phyloP scores from a whole-genome alignment of 1,139 yeast genomes.

The Kodamaea suecica region DNA sequence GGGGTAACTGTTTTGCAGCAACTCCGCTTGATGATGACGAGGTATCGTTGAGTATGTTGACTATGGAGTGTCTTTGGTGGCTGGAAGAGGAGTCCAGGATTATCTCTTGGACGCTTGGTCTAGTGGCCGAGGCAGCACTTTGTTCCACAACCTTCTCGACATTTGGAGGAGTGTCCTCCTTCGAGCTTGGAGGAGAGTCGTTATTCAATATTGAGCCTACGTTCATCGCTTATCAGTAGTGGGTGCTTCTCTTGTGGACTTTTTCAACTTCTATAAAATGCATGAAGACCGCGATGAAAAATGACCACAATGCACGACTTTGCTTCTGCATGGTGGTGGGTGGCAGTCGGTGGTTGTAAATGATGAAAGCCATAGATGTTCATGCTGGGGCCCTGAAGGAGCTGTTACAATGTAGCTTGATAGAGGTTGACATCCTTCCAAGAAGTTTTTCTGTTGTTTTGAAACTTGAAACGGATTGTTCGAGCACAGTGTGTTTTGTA shows the following conservation, averaged over 20 bases:
- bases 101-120: constrained; percentile 5
- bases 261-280: too few species aligned
- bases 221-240: constrained; percentile 43
- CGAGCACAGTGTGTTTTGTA: too few species aligned
- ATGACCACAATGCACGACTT: too few species aligned
- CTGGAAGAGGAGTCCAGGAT: constrained; percentile 3
- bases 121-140: too few species aligned
- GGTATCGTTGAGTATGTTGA: constrained; percentile 22
- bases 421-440: too few species aligned
- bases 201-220: constrained; percentile 47
- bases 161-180: constrained; percentile 13
- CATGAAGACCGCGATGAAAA: too few species aligned
- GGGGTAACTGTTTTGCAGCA: constrained; percentile 5
- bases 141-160: constrained; percentile 1
- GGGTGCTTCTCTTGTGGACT: too few species aligned
- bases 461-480: too few species aligned
- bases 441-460: too few species aligned
- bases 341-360: neutral
- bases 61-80: constrained; percentile 23
- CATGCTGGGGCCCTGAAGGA: too few species aligned
- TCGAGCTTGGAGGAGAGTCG: constrained; percentile 37
- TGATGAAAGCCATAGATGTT: neutral
- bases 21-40: constrained; percentile 7
- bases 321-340: neutral
- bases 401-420: too few species aligned